A percentile compares a stretch with the other conserved stretches of the same genome.
These are phyloP conservation scores for Monosporozyma servazzii DNA, from an alignment of 805 yeast species.

Conservation along the genomic window DNA sequence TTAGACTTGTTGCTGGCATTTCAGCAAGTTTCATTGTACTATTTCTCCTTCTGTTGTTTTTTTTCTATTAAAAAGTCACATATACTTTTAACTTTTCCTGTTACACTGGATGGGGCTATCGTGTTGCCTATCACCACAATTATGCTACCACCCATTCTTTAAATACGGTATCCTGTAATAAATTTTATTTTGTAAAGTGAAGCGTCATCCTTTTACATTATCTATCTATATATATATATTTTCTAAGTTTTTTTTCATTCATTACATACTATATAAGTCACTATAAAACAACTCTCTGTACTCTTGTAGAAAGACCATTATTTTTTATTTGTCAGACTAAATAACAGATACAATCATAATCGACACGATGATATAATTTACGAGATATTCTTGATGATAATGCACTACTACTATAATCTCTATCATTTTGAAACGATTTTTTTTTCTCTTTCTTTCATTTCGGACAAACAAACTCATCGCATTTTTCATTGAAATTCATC, in stretches of 20 bases:
- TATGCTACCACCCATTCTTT: not conserved
- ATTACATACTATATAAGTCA: not conserved
- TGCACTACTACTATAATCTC: not conserved
- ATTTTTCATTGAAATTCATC: not conserved
- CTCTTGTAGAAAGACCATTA: not conserved
- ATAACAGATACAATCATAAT: not conserved
- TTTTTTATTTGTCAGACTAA: not conserved
- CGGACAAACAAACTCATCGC: not conserved
- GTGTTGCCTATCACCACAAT: not conserved
- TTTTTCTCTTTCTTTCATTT: not conserved
- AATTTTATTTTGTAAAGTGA: not conserved
- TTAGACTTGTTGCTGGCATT: conserved; percentile 1
- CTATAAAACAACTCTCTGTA: conserved; percentile 1
- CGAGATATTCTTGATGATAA: not conserved
- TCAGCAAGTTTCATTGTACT: not conserved
- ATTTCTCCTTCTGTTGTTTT: not conserved
- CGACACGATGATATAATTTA: not conserved
- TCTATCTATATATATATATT: not conserved
- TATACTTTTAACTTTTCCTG: not conserved
- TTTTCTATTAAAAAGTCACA: not conserved
- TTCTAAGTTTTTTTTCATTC: not conserved
- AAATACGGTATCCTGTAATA: not conserved
- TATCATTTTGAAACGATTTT: not conserved
- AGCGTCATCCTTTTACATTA: not conserved
- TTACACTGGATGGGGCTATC: not conserved